Evolutionary conservation across 495 filamentous ascomycete species (phyloP).

Genomic region (Penicillium psychrofluorescens): DNA sequence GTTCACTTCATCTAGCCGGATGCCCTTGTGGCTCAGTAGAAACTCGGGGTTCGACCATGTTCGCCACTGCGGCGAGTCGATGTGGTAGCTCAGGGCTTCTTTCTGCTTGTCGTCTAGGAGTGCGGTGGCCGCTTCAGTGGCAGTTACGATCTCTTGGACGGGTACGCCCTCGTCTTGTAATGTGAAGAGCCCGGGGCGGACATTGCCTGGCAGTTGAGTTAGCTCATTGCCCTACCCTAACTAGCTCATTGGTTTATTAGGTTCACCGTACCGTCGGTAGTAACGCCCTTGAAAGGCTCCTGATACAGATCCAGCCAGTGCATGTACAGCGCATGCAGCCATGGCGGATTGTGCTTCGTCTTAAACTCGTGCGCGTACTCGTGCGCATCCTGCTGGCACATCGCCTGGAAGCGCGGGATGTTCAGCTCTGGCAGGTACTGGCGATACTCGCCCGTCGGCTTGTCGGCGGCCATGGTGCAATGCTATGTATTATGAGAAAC

Average conservation of each 20-base stretch:
- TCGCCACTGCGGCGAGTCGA: slow-evolving; percentile 65
- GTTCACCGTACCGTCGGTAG: slow-evolving; percentile 49
- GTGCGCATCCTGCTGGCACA: slow-evolving; percentile 55
- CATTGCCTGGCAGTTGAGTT: slow-evolving; percentile 29
- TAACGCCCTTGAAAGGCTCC: slow-evolving; percentile 67
- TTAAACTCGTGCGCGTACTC: slow-evolving; percentile 58
- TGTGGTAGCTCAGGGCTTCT: slow-evolving; percentile 44
- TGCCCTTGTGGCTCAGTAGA: slow-evolving; percentile 51
- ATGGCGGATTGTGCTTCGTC: slow-evolving; percentile 52
- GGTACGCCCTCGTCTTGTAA: slow-evolving; percentile 56
- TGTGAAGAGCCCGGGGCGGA: slow-evolving; percentile 49
- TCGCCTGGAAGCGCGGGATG: slow-evolving; percentile 52
- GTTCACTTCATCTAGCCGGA: slow-evolving; percentile 56
- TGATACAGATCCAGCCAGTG: slow-evolving; percentile 59
- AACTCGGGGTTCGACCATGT: slow-evolving; percentile 74
- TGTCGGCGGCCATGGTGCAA: too few relatives aligned
- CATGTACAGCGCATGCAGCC: slow-evolving; percentile 59
- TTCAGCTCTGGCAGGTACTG: slow-evolving; percentile 55
- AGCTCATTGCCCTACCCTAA: too few relatives aligned
- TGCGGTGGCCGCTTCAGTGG: slow-evolving; percentile 35
- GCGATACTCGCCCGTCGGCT: slow-evolving; percentile 41
- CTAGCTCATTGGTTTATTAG: too few relatives aligned
- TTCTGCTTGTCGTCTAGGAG: slow-evolving; percentile 41
- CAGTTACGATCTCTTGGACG: slow-evolving; percentile 45
- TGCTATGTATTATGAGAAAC: too few relatives aligned